Evolutionary conservation across 164 flowering plant genomes (phyloP).

Genomic region (Kingdonia uniflora): DNA sequence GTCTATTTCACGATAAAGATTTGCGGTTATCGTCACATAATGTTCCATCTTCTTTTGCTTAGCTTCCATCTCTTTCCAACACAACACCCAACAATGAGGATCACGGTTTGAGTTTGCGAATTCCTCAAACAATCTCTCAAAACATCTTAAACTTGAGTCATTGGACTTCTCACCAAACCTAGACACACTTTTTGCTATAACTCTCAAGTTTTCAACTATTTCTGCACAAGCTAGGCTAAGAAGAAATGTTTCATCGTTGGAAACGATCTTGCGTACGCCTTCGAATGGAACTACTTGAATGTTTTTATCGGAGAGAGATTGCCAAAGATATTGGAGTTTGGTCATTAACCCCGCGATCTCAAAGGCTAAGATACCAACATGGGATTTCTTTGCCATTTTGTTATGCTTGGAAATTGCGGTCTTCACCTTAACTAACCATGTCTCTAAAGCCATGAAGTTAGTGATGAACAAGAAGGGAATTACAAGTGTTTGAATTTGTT

Average conservation of each 20-base stretch:
- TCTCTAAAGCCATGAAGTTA: slow-evolving; percentile 57
- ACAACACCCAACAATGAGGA: slow-evolving; percentile 38
- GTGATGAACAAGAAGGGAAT: not conserved
- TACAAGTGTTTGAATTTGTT: slow-evolving; percentile 11
- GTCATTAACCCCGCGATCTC: slow-evolving; percentile 78
- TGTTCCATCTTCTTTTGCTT: slow-evolving; percentile 46
- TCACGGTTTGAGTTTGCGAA: slow-evolving; percentile 54
- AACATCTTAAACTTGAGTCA: slow-evolving; percentile 28
- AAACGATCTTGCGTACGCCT: slow-evolving; percentile 80
- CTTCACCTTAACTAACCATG: slow-evolving; percentile 66
- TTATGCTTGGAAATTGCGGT: slow-evolving; percentile 27
- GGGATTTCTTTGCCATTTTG: slow-evolving; percentile 18
- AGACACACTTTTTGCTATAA: slow-evolving; percentile 32
- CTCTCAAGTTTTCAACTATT: slow-evolving; percentile 37
- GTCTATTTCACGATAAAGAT: slow-evolving; percentile 50
- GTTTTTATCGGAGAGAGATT: slow-evolving; percentile 54
- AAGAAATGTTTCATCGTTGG: slow-evolving; percentile 71
- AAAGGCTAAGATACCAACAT: slow-evolving; percentile 62
- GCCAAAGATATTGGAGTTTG: slow-evolving; percentile 67
- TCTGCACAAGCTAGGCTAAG: slow-evolving; percentile 78
- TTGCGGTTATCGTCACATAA: slow-evolving; percentile 34
- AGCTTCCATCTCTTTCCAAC: slow-evolving; percentile 52
- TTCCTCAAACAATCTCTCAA: slow-evolving; percentile 34
- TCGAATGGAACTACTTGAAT: slow-evolving; percentile 48
- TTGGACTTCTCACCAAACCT: slow-evolving; percentile 32